phyloP scores from a whole-genome alignment of 441 rosid genomes.

The Melastoma candidum region DNA sequence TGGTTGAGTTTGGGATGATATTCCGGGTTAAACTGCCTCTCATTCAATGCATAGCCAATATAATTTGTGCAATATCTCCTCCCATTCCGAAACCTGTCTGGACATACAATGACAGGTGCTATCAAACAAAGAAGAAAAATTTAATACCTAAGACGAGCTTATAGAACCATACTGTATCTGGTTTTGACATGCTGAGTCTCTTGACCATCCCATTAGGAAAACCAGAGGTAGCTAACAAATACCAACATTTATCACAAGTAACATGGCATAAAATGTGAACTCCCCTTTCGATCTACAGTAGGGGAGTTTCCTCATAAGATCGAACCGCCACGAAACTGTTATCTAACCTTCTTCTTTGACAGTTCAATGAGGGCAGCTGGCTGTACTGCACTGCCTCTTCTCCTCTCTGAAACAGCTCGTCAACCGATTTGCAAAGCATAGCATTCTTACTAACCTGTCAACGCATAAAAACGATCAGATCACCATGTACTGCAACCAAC shows the following conservation, averaged over 20 bases:
- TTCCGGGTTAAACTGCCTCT: constrained; percentile 78
- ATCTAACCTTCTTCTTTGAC: constrained; percentile 45
- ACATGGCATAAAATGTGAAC: too few species aligned
- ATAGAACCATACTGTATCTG: too few species aligned
- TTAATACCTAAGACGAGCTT: too few species aligned
- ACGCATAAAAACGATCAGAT: too few species aligned
- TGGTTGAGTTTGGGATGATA: constrained; percentile 34
- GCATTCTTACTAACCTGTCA: constrained; percentile 79
- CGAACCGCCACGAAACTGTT: too few species aligned
- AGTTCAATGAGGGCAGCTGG: constrained; percentile 39
- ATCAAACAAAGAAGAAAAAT: constrained; percentile 18
- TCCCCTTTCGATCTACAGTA: too few species aligned
- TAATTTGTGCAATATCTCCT: constrained; percentile 79
- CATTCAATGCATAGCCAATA: constrained; percentile 79
- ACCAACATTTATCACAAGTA: too few species aligned
- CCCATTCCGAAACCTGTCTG: constrained; percentile 91
- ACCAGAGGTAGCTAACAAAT: too few species aligned
- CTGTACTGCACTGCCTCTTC: constrained; percentile 31
- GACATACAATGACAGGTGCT: constrained; percentile 23
- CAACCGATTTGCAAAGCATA: constrained; percentile 58
- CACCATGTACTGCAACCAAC: too few species aligned
- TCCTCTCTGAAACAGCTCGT: constrained; percentile 54
- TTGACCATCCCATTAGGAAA: too few species aligned
- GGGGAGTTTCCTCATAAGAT: too few species aligned
- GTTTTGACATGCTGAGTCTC: too few species aligned